These are phyloP conservation scores for Phytophthora chlamydospora DNA, from an alignment of 352 stramenopile genomes.

Conservation along the genomic window DNA sequence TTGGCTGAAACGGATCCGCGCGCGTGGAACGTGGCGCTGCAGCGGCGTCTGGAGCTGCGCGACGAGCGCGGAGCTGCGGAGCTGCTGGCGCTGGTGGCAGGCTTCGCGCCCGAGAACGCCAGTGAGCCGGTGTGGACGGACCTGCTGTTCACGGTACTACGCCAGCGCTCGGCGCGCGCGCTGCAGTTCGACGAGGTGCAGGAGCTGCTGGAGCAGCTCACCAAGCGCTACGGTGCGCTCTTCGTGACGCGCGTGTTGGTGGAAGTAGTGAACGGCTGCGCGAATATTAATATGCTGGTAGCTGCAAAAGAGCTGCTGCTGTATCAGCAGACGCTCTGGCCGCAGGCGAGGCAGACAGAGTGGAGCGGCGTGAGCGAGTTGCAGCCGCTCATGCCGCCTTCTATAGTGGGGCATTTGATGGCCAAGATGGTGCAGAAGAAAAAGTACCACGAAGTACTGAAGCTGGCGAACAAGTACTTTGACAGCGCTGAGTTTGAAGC, in stretches of 20 bases:
- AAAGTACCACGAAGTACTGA: slow-evolving; percentile 38
- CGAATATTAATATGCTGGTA: slow-evolving; percentile 66
- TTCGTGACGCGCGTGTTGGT: slow-evolving; percentile 56
- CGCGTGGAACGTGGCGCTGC: slow-evolving; percentile 69
- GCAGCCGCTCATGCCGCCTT: slow-evolving; percentile 45
- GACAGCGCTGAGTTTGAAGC: slow-evolving; percentile 31
- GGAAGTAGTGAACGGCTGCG: slow-evolving; percentile 68
- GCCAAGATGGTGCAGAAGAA: slow-evolving; percentile 48
- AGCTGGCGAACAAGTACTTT: slow-evolving; percentile 49
- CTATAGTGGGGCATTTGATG: slow-evolving; percentile 60
- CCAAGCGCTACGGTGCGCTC: slow-evolving; percentile 37
- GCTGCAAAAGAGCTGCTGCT: slow-evolving; percentile 53
- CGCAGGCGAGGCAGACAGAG: slow-evolving; percentile 14
- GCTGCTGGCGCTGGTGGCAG: slow-evolving; percentile 56
- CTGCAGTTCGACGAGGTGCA: slow-evolving; percentile 40
- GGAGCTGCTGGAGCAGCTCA: slow-evolving; percentile 44
- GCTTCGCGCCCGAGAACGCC: slow-evolving; percentile 52
- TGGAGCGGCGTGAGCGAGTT: not conserved
- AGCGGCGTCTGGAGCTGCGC: slow-evolving; percentile 48
- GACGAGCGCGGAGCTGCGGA: slow-evolving; percentile 56
- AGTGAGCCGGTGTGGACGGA: slow-evolving; percentile 72
- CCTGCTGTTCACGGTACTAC: slow-evolving; percentile 76
- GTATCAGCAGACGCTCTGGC: slow-evolving; percentile 48
- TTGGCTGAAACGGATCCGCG: slow-evolving; percentile 52
- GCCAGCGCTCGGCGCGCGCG: slow-evolving; percentile 39